These are phyloP conservation scores for Ogataea minuta DNA, from an alignment of 805 yeast genomes.

Conservation along the genomic window DNA sequence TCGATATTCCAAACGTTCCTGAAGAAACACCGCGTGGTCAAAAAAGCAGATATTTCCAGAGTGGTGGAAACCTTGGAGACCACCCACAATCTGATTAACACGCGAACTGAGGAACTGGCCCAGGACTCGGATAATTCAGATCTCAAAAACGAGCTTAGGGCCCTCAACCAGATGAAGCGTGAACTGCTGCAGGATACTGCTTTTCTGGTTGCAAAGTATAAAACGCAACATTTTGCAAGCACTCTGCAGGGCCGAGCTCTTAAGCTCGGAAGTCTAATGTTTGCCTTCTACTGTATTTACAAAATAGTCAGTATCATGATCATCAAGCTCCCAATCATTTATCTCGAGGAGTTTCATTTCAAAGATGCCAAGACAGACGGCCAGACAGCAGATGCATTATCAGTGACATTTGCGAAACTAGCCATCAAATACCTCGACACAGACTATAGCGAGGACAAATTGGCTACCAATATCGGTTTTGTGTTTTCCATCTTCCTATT, in stretches of 20 bases:
- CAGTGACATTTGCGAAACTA: slow-evolving; percentile 46
- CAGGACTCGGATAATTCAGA: slow-evolving; percentile 22
- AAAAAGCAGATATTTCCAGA: slow-evolving; percentile 35
- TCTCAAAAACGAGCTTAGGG: slow-evolving; percentile 39
- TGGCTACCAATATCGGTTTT: slow-evolving; percentile 47
- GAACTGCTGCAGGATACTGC: slow-evolving; percentile 21
- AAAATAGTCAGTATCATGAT: slow-evolving; percentile 42
- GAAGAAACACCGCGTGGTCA: slow-evolving; percentile 24
- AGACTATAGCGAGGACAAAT: slow-evolving; percentile 36
- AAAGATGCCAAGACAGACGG: slow-evolving; percentile 2
- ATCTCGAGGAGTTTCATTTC: slow-evolving; percentile 16
- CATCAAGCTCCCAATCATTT: slow-evolving; percentile 39
- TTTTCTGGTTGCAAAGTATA: slow-evolving; percentile 11
- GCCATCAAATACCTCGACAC: slow-evolving; percentile 28
- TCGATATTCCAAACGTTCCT: slow-evolving; percentile 37
- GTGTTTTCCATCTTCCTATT: slow-evolving; percentile 58
- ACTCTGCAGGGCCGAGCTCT: slow-evolving; percentile 16
- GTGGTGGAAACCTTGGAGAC: slow-evolving; percentile 41
- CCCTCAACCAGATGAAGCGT: slow-evolving; percentile 33
- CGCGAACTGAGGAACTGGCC: slow-evolving; percentile 36
- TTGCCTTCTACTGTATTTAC: slow-evolving; percentile 50
- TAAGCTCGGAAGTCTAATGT: slow-evolving; percentile 18
- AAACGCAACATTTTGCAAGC: slow-evolving; percentile 8
- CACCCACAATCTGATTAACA: slow-evolving; percentile 36
- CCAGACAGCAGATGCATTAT: slow-evolving; percentile 43